phyloP scores from a whole-genome alignment of 257 asterid genomes.

The Marsdenia floribunda region DNA sequence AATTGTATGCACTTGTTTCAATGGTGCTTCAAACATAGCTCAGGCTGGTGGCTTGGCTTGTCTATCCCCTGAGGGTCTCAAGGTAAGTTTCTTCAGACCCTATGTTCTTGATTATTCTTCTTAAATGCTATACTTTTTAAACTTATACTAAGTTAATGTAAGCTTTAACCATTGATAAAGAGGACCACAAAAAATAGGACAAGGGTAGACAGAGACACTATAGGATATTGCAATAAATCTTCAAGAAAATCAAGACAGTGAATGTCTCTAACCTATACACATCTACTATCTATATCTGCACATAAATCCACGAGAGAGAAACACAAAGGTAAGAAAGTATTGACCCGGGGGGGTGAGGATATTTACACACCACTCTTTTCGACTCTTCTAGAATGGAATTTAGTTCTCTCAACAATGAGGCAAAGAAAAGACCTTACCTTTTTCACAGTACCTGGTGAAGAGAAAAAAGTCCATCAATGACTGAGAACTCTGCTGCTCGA shows the following conservation, averaged over 20 bases:
- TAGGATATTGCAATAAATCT: not conserved
- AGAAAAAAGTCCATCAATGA: not conserved
- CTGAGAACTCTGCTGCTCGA: not conserved
- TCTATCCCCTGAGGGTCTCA: constrained; percentile 58
- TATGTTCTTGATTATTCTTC: not conserved
- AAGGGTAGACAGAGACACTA: not conserved
- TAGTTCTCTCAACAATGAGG: not conserved
- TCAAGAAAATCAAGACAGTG: not conserved
- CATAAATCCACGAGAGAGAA: not conserved
- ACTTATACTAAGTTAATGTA: too few species aligned
- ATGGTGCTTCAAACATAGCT: constrained; percentile 84
- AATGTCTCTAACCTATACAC: not conserved
- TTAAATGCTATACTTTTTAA: not conserved
- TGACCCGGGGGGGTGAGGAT: not conserved
- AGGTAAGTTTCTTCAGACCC: constrained; percentile 31
- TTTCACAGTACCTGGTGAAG: not conserved
- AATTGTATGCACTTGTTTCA: constrained; percentile 65
- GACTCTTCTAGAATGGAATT: not conserved
- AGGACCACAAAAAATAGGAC: not conserved
- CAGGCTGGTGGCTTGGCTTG: constrained; percentile 90
- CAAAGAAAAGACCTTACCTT: not conserved
- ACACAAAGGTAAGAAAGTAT: not conserved
- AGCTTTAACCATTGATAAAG: not conserved
- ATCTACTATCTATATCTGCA: not conserved
- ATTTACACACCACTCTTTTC: not conserved